These are phyloP conservation scores for Carallia pectinifolia DNA, from an alignment of 345 rosid genomes.

Conservation along the genomic window DNA sequence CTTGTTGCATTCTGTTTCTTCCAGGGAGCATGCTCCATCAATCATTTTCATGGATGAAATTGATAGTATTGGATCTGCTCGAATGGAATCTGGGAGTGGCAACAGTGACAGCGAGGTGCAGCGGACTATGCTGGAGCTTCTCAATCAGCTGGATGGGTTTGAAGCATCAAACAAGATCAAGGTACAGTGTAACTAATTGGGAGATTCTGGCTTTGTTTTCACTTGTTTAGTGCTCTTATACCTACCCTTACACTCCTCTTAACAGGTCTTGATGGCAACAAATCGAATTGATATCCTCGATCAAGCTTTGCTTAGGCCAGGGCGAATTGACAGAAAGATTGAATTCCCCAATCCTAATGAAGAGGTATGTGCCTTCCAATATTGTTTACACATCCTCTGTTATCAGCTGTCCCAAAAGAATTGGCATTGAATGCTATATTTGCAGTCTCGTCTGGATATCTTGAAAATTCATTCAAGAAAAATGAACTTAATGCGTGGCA, in stretches of 20 bases:
- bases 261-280: slow-evolving; percentile 96
- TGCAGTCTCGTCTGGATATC: slow-evolving; percentile 91
- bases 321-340: slow-evolving; percentile 93
- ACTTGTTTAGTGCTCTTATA: neutral
- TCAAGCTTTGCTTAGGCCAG: slow-evolving; percentile 97
- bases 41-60: slow-evolving; percentile 98
- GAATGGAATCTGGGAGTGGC: slow-evolving; percentile 99
- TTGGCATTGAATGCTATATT: slow-evolving; percentile 10
- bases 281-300: slow-evolving; percentile 94
- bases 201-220: neutral
- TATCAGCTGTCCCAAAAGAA: neutral
- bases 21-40: slow-evolving; percentile 95
- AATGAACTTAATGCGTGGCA: slow-evolving; percentile 98
- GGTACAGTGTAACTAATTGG: slow-evolving; percentile 37
- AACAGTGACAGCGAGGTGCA: slow-evolving; percentile 98
- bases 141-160: slow-evolving; percentile 94
- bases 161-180: slow-evolving; percentile 98
- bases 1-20: slow-evolving; percentile 2
- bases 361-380: slow-evolving; percentile 47
- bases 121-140: slow-evolving; percentile 98
- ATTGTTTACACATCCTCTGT: neutral
- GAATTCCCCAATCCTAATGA: slow-evolving; percentile 97
- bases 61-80: slow-evolving; percentile 95
- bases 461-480: slow-evolving; percentile 93
- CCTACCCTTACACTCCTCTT: neutral